Base-by-base conservation (phyloP, 805 yeast species). In the Kuraishia piskuri region DNA sequence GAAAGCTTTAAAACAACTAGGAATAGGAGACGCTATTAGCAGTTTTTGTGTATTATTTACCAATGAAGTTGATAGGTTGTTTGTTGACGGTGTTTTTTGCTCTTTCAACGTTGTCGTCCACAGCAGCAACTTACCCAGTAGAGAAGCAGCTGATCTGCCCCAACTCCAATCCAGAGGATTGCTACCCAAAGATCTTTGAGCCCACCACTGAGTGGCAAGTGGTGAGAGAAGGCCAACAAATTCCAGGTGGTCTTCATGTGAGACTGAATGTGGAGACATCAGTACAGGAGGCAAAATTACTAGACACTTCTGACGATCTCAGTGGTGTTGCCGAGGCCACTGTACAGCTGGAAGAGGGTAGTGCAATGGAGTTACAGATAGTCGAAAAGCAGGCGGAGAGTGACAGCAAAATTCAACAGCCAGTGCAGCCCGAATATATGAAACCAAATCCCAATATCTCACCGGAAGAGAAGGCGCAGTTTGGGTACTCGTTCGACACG, bases 201-300 rank as follows among this genome's bases (percentile, higher is more conserved):
- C 87, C 97, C 1, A 68, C 83, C 0, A 56, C 63, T 1, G 80
- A 86, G 57, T 91, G 96, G 96, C 82, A 83, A 68, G 63, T 63
- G 1, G 78, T 91, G 4, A 74, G 69, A 58, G 84, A 79, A 50
- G 90, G 84, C n/a, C 96, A 89, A 61, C 75, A 78, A 7, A 75
- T 91, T 2, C 96, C 97, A 0, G 79, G 79, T 6, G 98, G 97
- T 0, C 68, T 88, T 36, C 91, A 88, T 65, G 80, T 90, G 12
- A 74, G 88, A 58, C 61, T 91, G 59, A 84, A 89, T 64, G 68
- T 90, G 54, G 88, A 84, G n/a, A 83, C 90, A 0, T 84, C 86
- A 20, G 66, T 69, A 24, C 80, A 77, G 60, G 87, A 85, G 65
- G 97, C 96, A 1, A 86, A 82, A 58, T 56, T 85, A 4, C 59